Evolutionary conservation across 1,139 yeast species (phyloP).

Genomic region (Kurtzmaniella quercitrusa): DNA sequence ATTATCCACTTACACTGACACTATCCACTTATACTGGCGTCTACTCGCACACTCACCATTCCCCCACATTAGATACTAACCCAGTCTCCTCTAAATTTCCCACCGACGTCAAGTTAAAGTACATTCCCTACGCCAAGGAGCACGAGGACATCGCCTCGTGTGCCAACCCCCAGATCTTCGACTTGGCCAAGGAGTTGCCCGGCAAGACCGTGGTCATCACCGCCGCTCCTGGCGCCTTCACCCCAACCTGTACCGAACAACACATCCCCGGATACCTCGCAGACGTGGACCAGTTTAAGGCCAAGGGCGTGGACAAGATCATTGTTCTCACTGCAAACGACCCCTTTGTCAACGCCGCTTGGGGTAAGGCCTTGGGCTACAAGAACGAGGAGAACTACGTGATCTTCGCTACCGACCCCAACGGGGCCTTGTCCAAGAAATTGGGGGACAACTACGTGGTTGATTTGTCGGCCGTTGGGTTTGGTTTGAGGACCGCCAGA

Average conservation of each 20-base stretch:
- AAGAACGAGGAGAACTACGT: conserved; percentile 44
- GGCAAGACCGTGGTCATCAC: conserved; percentile 64
- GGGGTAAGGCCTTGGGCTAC: conserved; percentile 70
- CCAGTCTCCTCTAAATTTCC: conserved; percentile 36
- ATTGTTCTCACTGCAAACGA: conserved; percentile 76
- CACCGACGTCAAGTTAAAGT: conserved; percentile 47
- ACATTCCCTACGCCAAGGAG: conserved; percentile 52
- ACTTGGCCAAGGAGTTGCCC: conserved; percentile 45
- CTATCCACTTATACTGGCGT: no score
- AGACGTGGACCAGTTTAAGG: conserved; percentile 47
- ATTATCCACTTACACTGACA: no score
- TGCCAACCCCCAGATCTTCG: conserved; percentile 48
- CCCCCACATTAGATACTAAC: no score
- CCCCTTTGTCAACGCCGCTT: conserved; percentile 75
- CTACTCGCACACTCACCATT: no score
- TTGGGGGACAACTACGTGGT: conserved; percentile 52
- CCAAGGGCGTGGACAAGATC: conserved; percentile 68
- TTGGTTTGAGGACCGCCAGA: conserved; percentile 66
- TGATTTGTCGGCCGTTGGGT: conserved; percentile 52
- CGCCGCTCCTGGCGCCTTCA: conserved; percentile 88
- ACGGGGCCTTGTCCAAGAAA: conserved; percentile 55
- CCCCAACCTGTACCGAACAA: conserved; percentile 79
- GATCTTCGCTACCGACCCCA: conserved; percentile 72
- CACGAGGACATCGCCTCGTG: conserved; percentile 44
- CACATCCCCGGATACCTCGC: conserved; percentile 76